Evolutionary conservation across 2,329 filamentous ascomycete genomes (phyloP).

Genomic region (Mollisiaceae sp.): DNA sequence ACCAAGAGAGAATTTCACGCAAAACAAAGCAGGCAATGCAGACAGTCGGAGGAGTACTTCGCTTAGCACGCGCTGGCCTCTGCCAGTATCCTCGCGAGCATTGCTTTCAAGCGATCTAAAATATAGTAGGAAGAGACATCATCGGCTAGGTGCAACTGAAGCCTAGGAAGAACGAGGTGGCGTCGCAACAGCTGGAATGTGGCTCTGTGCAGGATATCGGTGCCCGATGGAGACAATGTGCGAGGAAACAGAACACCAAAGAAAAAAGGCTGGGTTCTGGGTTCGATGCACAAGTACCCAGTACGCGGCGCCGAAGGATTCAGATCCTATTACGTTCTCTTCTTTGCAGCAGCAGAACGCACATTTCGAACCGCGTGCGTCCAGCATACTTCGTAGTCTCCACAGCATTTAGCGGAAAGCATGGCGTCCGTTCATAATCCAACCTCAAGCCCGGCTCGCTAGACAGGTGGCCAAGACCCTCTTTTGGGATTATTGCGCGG

Average conservation of each 20-base stretch:
- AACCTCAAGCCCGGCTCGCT: background rate
- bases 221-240: background rate
- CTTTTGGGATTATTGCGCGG: background rate
- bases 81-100: background rate
- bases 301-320: background rate
- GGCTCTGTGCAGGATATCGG: background rate
- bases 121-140: background rate
- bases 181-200: too few species aligned
- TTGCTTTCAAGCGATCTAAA: background rate
- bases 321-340: background rate
- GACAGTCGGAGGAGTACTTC: too few species aligned
- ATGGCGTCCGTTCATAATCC: background rate
- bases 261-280: background rate
- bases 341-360: background rate
- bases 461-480: background rate
- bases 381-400: conserved; percentile 1
- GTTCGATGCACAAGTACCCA: background rate
- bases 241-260: background rate
- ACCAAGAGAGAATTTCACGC: too few species aligned
- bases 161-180: too few species aligned
- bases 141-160: too few species aligned
- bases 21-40: too few species aligned
- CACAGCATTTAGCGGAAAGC: background rate
- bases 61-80: too few species aligned
- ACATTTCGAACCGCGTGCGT: background rate